These are phyloP conservation scores for Gentiana macrophylla DNA, from an alignment of 257 asterid species.

Conservation along the genomic window DNA sequence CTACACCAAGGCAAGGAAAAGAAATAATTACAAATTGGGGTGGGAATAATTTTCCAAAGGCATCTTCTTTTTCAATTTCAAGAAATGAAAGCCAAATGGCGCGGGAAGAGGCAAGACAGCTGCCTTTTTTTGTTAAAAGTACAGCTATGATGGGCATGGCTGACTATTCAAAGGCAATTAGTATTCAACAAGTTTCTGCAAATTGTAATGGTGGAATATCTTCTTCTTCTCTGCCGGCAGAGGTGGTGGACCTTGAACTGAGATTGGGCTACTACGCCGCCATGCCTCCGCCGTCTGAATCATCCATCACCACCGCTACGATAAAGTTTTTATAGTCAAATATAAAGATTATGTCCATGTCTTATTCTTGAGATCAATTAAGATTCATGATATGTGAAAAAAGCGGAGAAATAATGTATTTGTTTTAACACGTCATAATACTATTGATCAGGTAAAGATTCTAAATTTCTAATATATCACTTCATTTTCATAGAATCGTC, in stretches of 20 bases:
- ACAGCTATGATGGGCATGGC: background rate
- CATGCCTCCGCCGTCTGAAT: conserved; percentile 1
- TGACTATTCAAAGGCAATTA: background rate
- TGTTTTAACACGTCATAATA: too few relatives aligned
- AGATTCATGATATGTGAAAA: too few relatives aligned
- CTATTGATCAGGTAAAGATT: too few relatives aligned
- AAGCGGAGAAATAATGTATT: too few relatives aligned
- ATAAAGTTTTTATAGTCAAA: conserved; percentile 8
- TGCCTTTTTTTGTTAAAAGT: conserved; percentile 7
- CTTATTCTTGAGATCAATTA: too few relatives aligned
- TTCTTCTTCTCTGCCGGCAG: background rate
- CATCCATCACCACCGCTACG: conserved; percentile 3
- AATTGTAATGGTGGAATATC: background rate
- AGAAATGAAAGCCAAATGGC: conserved; percentile 1
- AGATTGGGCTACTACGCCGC: conserved; percentile 9
- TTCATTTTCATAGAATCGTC: too few relatives aligned
- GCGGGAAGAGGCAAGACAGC: conserved; percentile 6
- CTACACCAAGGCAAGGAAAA: background rate
- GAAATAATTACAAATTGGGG: too few relatives aligned
- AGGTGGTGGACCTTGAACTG: conserved; percentile 19
- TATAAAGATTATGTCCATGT: too few relatives aligned
- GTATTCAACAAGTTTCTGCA: background rate
- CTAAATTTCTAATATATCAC: too few relatives aligned
- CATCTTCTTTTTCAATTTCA: background rate
- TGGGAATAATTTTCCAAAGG: background rate